Base-by-base conservation (phyloP, 1,284 basidiomycete species). In the Grifola frondosa region DNA sequence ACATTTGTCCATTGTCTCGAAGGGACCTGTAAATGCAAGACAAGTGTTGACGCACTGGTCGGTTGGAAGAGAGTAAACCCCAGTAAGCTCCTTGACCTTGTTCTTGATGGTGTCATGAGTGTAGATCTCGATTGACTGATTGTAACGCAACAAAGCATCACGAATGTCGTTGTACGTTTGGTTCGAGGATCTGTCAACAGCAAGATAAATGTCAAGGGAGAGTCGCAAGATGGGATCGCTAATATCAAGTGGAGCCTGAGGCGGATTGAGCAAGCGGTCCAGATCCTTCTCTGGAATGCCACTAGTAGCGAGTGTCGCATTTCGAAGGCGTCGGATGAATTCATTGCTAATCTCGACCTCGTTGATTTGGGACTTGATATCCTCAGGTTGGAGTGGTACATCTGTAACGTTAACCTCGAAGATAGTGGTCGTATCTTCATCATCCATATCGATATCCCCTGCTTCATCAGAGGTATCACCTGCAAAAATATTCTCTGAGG, bases 1-100 rank as follows among this genome's bases (percentile, higher is more conserved):
- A 25, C 49, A 53, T 1, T 31, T 12, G 1, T 61, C 40, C 5
- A 60, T 48, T 7, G 53, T 37, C 1, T 24, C 26, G 32, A 50
- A 63, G 6, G 60, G 59, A 3, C 65, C 65, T 12, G 62, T 64
- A 39, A 50, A 70, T 5, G 59, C 64, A 25, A 57, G 20, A 42
- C 67, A 70, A 1, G 57, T 54, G n/a, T 64, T 58, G 9, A 49
- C 40, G 31, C 67, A 68, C 63, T 66, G 67, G 39, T 68, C 60
- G 34, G 55, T 22, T 2, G 21, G 12, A 4, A 64, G 37, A 4
- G 58, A 24, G 4, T 46, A 33, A 16, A 66, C 44, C 3, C 64
- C 65, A 33, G 39, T 64, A 19, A 64, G 34, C 11, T 60, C 40
- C 6, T 42, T 29, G 13, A 66, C 31, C 6, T 20, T 15, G 1